Evolutionary conservation across 805 yeast genomes (phyloP).

Genomic region (Ogataea ramenticola): DNA sequence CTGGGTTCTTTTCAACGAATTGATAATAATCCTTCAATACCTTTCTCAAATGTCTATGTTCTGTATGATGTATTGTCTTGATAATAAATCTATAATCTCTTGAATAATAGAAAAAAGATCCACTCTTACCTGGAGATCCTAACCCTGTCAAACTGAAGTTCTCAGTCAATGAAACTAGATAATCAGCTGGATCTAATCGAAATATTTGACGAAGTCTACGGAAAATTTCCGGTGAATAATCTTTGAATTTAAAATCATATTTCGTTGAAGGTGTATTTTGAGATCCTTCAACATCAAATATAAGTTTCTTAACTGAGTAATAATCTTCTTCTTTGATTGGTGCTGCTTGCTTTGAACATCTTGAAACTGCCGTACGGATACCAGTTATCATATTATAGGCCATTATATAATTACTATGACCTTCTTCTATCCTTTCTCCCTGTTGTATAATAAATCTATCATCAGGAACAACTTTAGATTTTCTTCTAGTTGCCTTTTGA

Average conservation of each 20-base stretch:
- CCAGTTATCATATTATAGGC: slow-evolving; percentile 98
- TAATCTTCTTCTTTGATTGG: slow-evolving; percentile 69
- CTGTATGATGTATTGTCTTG: slow-evolving; percentile 91
- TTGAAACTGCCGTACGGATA: slow-evolving; percentile 87
- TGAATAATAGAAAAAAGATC: slow-evolving; percentile 92
- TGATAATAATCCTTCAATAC: slow-evolving; percentile 69
- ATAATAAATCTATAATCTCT: slow-evolving; percentile 91
- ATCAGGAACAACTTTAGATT: slow-evolving; percentile 17
- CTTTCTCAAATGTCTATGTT: slow-evolving; percentile 74
- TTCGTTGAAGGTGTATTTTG: slow-evolving; percentile 89
- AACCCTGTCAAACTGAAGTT: slow-evolving; percentile 86
- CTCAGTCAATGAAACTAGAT: slow-evolving; percentile 84
- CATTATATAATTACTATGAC: slow-evolving; percentile 86
- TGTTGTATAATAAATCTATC: slow-evolving; percentile 22
- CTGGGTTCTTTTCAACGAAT: slow-evolving; percentile 79
- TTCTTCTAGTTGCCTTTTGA: slow-evolving; percentile 12
- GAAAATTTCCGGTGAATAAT: slow-evolving; percentile 91
- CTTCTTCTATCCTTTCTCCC: slow-evolving; percentile 44
- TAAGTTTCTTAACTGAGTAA: slow-evolving; percentile 62
- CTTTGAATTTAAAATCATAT: slow-evolving; percentile 94
- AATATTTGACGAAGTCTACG: slow-evolving; percentile 73
- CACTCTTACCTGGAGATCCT: slow-evolving; percentile 95
- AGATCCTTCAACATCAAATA: slow-evolving; percentile 82
- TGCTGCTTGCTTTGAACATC: slow-evolving; percentile 81
- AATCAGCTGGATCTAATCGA: slow-evolving; percentile 93